phyloP scores from a whole-genome alignment of 2,329 filamentous ascomycete genomes.

The Aspergillus texensis region DNA sequence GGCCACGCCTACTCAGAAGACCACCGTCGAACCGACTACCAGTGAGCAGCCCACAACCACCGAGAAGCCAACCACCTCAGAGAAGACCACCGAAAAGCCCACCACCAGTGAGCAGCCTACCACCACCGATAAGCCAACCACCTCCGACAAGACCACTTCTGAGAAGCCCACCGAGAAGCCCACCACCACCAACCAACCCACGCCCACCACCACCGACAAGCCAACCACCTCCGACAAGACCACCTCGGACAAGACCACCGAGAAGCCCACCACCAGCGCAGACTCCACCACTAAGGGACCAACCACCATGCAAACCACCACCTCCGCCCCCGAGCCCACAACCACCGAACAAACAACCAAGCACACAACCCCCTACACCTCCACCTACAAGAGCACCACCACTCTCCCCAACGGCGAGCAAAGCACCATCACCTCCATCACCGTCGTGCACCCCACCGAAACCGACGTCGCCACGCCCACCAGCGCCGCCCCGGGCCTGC shows the following conservation, averaged over 20 bases:
- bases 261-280: constrained; percentile 23
- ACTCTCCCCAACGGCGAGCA: constrained; percentile 46
- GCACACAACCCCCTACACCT: constrained; percentile 37
- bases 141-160: constrained; percentile 13
- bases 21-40: constrained; percentile 14
- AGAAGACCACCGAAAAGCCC: constrained; percentile 10
- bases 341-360: constrained; percentile 26
- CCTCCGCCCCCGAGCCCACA: constrained; percentile 13
- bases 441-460: constrained; percentile 43
- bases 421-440: constrained; percentile 49
- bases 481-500: constrained; percentile 40
- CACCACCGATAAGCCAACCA: constrained; percentile 18
- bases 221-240: constrained; percentile 7
- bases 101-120: constrained; percentile 13
- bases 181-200: constrained; percentile 8
- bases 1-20: constrained; percentile 15
- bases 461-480: constrained; percentile 29
- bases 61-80: constrained; percentile 11
- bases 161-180: constrained; percentile 20
- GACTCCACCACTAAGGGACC: constrained; percentile 19
- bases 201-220: not conserved
- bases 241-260: constrained; percentile 5
- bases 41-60: constrained; percentile 16
- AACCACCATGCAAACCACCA: constrained; percentile 21
- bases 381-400: constrained; percentile 44